These are phyloP conservation scores for Solanum peruvianum DNA, from an alignment of 257 asterid genomes.

Conservation along the genomic window DNA sequence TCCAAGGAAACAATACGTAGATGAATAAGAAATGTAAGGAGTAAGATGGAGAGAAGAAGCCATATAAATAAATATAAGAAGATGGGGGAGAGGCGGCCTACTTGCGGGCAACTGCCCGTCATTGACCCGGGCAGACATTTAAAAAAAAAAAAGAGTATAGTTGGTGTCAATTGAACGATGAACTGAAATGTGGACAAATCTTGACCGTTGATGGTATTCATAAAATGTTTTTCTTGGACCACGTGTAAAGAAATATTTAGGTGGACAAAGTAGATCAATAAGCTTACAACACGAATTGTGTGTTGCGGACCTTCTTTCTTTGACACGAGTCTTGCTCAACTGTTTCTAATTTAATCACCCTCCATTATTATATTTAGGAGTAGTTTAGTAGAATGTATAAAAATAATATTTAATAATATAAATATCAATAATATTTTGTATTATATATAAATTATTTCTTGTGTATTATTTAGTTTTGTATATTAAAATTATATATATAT, in stretches of 20 bases:
- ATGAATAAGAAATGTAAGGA: neutral
- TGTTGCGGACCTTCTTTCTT: slow-evolving; percentile 16
- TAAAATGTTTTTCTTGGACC: neutral
- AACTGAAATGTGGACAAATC: slow-evolving; percentile 24
- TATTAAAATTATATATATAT: no score
- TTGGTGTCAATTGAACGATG: slow-evolving; percentile 47
- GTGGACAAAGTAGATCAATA: slow-evolving; percentile 47
- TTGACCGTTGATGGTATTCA: slow-evolving; percentile 2
- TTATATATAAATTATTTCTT: no score
- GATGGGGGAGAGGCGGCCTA: neutral
- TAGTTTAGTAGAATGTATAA: no score
- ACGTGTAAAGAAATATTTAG: slow-evolving; percentile 23
- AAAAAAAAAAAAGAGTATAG: slow-evolving; percentile 7
- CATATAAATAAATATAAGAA: neutral
- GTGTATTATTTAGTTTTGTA: no score
- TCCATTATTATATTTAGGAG: neutral
- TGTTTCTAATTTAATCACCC: slow-evolving; percentile 5
- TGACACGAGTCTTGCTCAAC: slow-evolving; percentile 57
- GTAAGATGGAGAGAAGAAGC: neutral
- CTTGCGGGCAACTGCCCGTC: slow-evolving; percentile 69
- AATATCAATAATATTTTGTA: no score
- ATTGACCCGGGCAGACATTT: neutral
- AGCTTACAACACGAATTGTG: slow-evolving; percentile 12
- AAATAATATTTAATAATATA: no score
- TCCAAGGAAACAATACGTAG: neutral